phyloP scores from a whole-genome alignment of 768 basidiomycete genomes.

The Boletus tomentosulus region DNA sequence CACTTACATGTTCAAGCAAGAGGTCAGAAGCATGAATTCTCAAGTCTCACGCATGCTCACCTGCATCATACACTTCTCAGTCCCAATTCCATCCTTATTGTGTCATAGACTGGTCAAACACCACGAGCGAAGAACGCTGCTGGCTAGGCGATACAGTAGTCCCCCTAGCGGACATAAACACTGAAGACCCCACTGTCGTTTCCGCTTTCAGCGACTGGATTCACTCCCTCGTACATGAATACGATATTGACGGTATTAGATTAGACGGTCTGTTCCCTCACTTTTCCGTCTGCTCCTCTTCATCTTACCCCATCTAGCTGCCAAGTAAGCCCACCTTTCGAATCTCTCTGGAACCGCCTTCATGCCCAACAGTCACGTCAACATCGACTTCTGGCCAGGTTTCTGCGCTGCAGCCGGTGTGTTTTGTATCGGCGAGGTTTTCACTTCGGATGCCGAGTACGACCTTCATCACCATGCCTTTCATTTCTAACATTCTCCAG shows the following conservation, averaged over 20 bases:
- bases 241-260: neutral
- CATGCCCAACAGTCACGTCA: neutral
- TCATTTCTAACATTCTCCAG: constrained; percentile 31
- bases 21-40: neutral
- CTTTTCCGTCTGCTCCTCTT: neutral
- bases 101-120: constrained; percentile 50
- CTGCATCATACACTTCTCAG: neutral
- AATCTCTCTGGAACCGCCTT: neutral
- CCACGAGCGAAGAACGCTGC: constrained; percentile 67
- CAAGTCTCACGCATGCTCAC: neutral
- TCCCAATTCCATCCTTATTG: neutral
- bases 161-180: constrained; percentile 76
- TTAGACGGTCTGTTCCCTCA: neutral
- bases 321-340: neutral
- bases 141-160: constrained; percentile 81
- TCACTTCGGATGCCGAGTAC: constrained; percentile 36
- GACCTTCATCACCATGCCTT: constrained; percentile 7
- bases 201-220: constrained; percentile 24
- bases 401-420: constrained; percentile 71
- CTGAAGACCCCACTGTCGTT: constrained; percentile 60
- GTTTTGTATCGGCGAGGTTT: constrained; percentile 84
- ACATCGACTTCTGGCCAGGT: neutral
- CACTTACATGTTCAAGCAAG: constrained; percentile 43
- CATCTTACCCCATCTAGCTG: neutral
- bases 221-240: neutral